Evolutionary conservation across 306 rosid species (phyloP).

Genomic region (Cicer bijugum): DNA sequence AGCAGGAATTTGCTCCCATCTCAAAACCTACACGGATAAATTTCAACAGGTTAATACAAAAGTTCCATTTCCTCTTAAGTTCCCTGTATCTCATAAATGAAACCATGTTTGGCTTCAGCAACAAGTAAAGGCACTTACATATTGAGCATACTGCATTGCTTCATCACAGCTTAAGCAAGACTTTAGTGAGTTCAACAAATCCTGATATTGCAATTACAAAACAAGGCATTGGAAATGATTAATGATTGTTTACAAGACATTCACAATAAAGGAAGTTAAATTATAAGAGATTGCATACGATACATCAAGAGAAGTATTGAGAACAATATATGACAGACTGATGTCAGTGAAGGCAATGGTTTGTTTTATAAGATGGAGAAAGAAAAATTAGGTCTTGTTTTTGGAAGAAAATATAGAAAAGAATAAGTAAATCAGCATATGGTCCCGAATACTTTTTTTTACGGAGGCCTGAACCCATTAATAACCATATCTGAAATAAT

Average conservation of each 20-base stretch:
- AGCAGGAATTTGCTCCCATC: conserved; percentile 95
- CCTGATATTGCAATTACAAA: conserved; percentile 59
- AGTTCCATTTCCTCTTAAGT: conserved; percentile 32
- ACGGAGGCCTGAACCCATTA: conserved; percentile 1
- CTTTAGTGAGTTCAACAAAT: conserved; percentile 67
- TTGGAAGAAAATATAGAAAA: neutral
- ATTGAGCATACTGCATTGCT: conserved; percentile 79
- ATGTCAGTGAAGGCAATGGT: neutral
- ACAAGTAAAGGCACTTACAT: conserved; percentile 57
- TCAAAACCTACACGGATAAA: conserved; percentile 62
- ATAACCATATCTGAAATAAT: conserved; percentile 2
- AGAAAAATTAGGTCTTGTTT: conserved; percentile 8
- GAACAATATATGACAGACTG: conserved; percentile 23
- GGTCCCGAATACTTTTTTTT: neutral
- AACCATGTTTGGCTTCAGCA: conserved; percentile 31
- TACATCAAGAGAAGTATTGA: conserved; percentile 18
- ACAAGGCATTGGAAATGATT: conserved; percentile 24
- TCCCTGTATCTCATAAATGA: conserved; percentile 29
- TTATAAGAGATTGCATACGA: conserved; percentile 11
- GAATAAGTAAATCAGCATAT: conserved; percentile 23
- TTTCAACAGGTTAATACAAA: conserved; percentile 25
- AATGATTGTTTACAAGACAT: conserved; percentile 7
- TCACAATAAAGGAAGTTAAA: neutral
- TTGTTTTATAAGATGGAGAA: conserved; percentile 29
- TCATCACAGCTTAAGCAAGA: conserved; percentile 62